These are phyloP conservation scores for Ophiocordyceps camponoti-saundersi DNA, from an alignment of 2,329 filamentous ascomycete species.

Conservation along the genomic window DNA sequence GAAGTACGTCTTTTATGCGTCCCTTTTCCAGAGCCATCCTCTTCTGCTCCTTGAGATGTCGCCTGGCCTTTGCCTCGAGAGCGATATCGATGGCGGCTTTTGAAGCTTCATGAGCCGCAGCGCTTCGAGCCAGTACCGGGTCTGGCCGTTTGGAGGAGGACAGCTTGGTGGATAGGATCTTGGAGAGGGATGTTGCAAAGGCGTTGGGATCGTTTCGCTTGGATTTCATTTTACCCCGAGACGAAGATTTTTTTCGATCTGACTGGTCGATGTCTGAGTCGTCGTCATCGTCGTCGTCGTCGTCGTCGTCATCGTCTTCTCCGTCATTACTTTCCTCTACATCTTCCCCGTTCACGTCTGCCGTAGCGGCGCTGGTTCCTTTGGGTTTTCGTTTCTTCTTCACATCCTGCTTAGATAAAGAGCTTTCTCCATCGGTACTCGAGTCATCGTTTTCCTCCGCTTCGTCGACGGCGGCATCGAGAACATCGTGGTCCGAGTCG, in stretches of 20 bases:
- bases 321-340: slow-evolving; percentile 11
- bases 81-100: slow-evolving; percentile 57
- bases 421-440: slow-evolving; percentile 18
- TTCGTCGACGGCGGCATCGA: slow-evolving; percentile 34
- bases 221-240: slow-evolving; percentile 30
- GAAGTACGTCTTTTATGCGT: slow-evolving; percentile 71
- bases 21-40: slow-evolving; percentile 69
- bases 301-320: slow-evolving; percentile 13
- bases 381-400: slow-evolving; percentile 7
- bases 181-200: slow-evolving; percentile 84
- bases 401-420: slow-evolving; percentile 2
- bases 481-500: slow-evolving; percentile 40
- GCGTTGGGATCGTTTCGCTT: slow-evolving; percentile 87
- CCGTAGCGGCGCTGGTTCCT: not conserved
- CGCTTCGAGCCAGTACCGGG: slow-evolving; percentile 78
- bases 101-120: slow-evolving; percentile 53
- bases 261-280: slow-evolving; percentile 19
- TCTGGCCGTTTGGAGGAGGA: slow-evolving; percentile 67
- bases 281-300: slow-evolving; percentile 21
- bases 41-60: slow-evolving; percentile 67
- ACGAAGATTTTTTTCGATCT: slow-evolving; percentile 5
- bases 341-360: slow-evolving; percentile 7
- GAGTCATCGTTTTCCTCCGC: slow-evolving; percentile 19
- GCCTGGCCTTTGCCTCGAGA: slow-evolving; percentile 65
- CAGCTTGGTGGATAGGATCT: slow-evolving; percentile 82